Conservation (phyloP, 108 stramenopile species). For the Stephanodiscus triporus region DNA sequence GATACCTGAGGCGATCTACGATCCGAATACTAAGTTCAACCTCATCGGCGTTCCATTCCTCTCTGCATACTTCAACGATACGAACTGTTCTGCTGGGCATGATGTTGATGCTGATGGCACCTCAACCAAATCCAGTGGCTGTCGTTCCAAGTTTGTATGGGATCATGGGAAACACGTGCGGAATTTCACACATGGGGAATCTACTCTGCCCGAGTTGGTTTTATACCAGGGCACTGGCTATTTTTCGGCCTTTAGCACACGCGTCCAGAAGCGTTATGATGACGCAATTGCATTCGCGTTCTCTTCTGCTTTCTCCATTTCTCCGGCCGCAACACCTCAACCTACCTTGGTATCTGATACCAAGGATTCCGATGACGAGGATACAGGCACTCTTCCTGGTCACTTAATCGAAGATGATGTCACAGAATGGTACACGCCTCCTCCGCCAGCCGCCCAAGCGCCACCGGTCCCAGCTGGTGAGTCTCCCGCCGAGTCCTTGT, state of each 20-base stretch:
- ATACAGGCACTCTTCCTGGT: not conserved
- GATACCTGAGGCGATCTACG: not conserved
- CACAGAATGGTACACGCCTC: too few relatives aligned
- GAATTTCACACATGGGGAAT: not conserved
- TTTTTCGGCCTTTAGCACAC: conserved; percentile 5
- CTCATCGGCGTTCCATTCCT: not conserved
- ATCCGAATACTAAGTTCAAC: not conserved
- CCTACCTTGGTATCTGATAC: not conserved
- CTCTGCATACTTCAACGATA: too few relatives aligned
- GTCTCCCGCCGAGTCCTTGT: too few relatives aligned
- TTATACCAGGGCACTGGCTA: not conserved
- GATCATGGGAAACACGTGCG: not conserved
- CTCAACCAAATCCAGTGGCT: not conserved
- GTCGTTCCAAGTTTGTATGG: not conserved
- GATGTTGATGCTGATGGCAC: not conserved
- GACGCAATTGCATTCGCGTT: not conserved
- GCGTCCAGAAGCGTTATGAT: too few relatives aligned
- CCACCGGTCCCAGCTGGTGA: too few relatives aligned
- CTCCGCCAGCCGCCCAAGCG: too few relatives aligned
- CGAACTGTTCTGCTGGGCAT: not conserved
- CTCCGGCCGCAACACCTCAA: not conserved
- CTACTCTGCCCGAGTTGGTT: not conserved
- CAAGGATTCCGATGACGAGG: not conserved
- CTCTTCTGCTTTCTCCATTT: conserved; percentile 2
- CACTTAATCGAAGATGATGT: too few relatives aligned